Evolutionary conservation across 75 land plant species (phyloP).

Genomic region (Chamaecyparis obtusa): DNA sequence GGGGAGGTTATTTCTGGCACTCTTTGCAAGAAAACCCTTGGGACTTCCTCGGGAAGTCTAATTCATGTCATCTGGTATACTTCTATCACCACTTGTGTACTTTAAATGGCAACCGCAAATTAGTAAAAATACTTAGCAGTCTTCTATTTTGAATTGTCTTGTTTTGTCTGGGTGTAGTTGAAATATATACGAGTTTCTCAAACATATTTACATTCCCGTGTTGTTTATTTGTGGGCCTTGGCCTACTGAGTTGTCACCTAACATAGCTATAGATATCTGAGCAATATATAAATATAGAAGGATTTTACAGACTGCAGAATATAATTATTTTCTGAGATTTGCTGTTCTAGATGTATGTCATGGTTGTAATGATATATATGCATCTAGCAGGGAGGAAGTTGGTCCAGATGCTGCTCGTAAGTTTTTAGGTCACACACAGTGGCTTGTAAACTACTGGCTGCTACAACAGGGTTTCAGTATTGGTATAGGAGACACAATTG

Average conservation of each 20-base stretch:
- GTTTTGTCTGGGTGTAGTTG: not conserved
- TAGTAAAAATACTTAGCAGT: not conserved
- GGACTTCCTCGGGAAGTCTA: constrained; percentile 91
- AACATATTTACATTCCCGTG: not conserved
- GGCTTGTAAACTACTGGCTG: constrained; percentile 99
- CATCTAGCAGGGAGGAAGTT: constrained; percentile 88
- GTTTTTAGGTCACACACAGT: constrained; percentile 96
- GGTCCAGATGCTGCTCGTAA: constrained; percentile 99
- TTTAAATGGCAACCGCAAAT: not conserved
- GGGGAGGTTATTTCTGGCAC: constrained; percentile 94
- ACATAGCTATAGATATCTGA: not conserved
- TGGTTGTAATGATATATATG: not conserved
- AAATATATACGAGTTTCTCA: no score
- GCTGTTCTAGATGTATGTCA: not conserved
- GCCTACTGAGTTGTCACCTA: not conserved
- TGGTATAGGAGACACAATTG: constrained; percentile 99
- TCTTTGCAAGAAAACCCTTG: constrained; percentile 92
- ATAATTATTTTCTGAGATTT: not conserved
- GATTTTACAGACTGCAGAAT: not conserved
- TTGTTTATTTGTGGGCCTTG: not conserved
- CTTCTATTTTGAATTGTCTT: not conserved
- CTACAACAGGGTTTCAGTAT: constrained; percentile 95
- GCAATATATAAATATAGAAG: not conserved
- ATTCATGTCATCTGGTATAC: constrained; percentile 97
- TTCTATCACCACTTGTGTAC: not conserved